Evolutionary conservation across 345 rosid species (phyloP).

Genomic region (Hibiscus mutabilis): DNA sequence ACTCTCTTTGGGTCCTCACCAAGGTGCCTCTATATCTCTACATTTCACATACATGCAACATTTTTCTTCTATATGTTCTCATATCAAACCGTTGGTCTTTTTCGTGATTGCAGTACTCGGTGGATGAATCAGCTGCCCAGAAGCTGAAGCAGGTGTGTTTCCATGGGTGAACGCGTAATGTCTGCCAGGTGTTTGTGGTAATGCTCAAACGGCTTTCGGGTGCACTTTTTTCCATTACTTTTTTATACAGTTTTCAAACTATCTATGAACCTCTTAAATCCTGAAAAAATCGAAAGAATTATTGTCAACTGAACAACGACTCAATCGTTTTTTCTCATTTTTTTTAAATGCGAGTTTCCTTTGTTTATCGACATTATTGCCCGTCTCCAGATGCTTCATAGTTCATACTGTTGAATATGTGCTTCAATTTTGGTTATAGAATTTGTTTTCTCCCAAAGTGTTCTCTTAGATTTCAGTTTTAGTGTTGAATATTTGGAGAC

Average conservation of each 20-base stretch:
- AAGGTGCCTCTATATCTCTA: constrained; percentile 41
- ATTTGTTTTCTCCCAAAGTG: no score
- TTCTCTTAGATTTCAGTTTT: no score
- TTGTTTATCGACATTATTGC: no score
- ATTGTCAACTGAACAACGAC: no score
- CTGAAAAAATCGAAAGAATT: no score
- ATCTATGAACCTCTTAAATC: no score
- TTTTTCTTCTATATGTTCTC: background rate
- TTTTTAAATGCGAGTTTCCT: no score
- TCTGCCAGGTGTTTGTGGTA: constrained; percentile 41
- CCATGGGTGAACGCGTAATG: constrained; percentile 15
- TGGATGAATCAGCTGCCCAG: constrained; percentile 62
- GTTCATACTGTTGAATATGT: no score
- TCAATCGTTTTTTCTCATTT: no score
- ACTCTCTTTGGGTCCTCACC: constrained; percentile 88
- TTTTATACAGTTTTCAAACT: no score
- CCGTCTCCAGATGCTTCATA: no score
- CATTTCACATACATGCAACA: background rate
- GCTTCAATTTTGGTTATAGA: no score
- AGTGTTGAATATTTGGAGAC: background rate
- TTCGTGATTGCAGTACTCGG: constrained; percentile 53
- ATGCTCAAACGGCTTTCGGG: constrained; percentile 9
- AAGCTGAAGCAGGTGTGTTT: constrained; percentile 40
- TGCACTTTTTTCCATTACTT: background rate
- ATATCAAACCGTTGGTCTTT: constrained; percentile 1